A percentile compares a stretch with the other conserved stretches of the same genome.
Evolutionary conservation across 805 yeast species (phyloP).

Genomic region (Ogataea corticis): DNA sequence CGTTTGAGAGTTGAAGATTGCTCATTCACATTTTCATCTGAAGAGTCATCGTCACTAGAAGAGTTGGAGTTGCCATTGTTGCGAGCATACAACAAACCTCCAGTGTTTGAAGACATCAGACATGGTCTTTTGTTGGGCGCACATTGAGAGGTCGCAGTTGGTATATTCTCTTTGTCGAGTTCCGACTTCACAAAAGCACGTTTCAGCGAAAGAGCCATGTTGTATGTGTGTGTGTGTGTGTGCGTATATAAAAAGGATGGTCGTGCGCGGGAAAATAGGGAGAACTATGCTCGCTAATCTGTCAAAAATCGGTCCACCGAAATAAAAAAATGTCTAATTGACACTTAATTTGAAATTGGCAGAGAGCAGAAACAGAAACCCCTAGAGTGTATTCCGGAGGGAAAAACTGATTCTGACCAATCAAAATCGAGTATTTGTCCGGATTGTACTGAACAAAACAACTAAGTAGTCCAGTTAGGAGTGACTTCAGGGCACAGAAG

Average conservation of each 20-base stretch:
- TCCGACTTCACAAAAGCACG: constrained; percentile 25
- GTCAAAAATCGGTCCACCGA: constrained; percentile 14
- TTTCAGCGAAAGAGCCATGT: constrained; percentile 32
- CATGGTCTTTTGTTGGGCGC: constrained; percentile 19
- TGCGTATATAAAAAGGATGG: too few relatives aligned
- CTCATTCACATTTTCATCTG: constrained; percentile 17
- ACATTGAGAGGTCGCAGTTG: constrained; percentile 14
- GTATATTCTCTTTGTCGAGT: constrained; percentile 19
- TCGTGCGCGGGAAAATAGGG: constrained; percentile 1
- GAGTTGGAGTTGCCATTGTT: constrained; percentile 11
- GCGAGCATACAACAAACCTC: constrained; percentile 18
- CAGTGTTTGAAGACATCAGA: constrained; percentile 12
- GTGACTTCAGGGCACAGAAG: not conserved
- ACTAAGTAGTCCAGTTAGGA: constrained; percentile 38
- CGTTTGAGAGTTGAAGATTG: constrained; percentile 13
- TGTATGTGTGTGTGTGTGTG: not conserved
- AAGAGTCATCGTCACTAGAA: constrained; percentile 30
- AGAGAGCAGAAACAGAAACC: constrained; percentile 6
- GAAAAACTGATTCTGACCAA: constrained; percentile 19
- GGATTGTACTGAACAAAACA: constrained; percentile 35
- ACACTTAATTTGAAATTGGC: not conserved
- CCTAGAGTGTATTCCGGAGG: constrained; percentile 2
- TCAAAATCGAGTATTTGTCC: constrained; percentile 22
- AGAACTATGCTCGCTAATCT: not conserved
- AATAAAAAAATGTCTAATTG: constrained; percentile 2